Percentiles rank a stretch among this genome's conserved stretches.
Conservation (phyloP, 2,329 filamentous ascomycete species). For the Thelonectria blattea region DNA sequence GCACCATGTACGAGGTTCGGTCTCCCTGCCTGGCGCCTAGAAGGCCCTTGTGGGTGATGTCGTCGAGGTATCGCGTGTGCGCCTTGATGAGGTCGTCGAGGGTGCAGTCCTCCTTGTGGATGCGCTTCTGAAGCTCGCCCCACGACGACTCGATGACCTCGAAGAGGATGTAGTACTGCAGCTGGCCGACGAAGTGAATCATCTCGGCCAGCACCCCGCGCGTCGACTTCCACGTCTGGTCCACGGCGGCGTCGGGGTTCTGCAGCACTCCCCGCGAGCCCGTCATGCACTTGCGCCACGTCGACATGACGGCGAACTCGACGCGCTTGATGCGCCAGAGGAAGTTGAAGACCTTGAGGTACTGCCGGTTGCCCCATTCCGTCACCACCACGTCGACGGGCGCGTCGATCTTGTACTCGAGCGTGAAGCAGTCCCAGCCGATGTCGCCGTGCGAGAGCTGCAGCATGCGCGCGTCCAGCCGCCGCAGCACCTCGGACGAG, state of each 20-base stretch:
- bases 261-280: constrained; percentile 90
- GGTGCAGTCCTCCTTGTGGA: constrained; percentile 85
- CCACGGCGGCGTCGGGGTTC: constrained; percentile 70
- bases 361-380: constrained; percentile 93
- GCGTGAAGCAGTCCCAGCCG: constrained; percentile 98
- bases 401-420: constrained; percentile 97
- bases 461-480: constrained; percentile 96
- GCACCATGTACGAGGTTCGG: constrained; percentile 79
- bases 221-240: constrained; percentile 86
- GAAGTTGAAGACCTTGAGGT: constrained; percentile 99
- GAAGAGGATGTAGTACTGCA: constrained; percentile 98
- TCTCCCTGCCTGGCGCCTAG: constrained; percentile 79
- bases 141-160: constrained; percentile 98
- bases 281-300: constrained; percentile 96
- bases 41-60: constrained; percentile 95
- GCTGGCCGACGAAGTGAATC: constrained; percentile 96
- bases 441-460: constrained; percentile 96
- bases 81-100: constrained; percentile 94
- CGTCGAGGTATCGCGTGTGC: constrained; percentile 87
- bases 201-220: constrained; percentile 92
- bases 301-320: constrained; percentile 88
- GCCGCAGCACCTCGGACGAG: constrained; percentile 85
- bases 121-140: constrained; percentile 84
- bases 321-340: constrained; percentile 98
- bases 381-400: constrained; percentile 97